A percentile compares a stretch with the other conserved stretches of the same genome.
Conservation (phyloP, 495 filamentous ascomycete species). For the Baudoinia panamericana region DNA sequence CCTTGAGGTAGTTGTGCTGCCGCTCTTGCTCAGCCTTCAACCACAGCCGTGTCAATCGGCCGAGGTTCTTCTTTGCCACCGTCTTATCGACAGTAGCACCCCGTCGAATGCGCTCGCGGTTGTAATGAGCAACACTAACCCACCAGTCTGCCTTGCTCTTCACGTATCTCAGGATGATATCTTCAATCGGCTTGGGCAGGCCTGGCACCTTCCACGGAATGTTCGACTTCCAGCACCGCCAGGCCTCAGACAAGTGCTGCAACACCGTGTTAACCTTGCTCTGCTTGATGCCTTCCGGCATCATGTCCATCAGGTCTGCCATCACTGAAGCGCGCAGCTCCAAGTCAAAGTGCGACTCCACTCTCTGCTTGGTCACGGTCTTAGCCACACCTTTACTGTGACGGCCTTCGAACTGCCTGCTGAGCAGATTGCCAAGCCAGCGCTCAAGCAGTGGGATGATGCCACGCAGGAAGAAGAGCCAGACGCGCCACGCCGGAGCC, state of each 20-base stretch:
- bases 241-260: constrained; percentile 93
- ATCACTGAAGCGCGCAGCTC: constrained; percentile 97
- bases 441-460: constrained; percentile 94
- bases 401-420: constrained; percentile 94
- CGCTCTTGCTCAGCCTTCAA: constrained; percentile 97
- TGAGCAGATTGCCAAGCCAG: constrained; percentile 94
- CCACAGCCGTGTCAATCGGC: constrained; percentile 88
- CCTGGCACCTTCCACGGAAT: constrained; percentile 99
- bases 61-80: constrained; percentile 97
- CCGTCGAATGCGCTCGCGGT: constrained; percentile 87
- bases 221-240: constrained; percentile 99
- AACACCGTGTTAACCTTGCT: constrained; percentile 98
- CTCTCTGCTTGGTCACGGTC: constrained; percentile 97
- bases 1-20: constrained; percentile 99
- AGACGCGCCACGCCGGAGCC: constrained; percentile 97
- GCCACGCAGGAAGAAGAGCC: constrained; percentile 99
- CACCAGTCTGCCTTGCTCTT: constrained; percentile 99
- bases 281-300: constrained; percentile 99
- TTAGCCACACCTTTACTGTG: constrained; percentile 99
- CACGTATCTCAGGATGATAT: constrained; percentile 94
- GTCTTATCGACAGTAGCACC: constrained; percentile 98
- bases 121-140: constrained; percentile 98
- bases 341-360: constrained; percentile 97
- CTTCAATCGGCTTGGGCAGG: constrained; percentile 90
- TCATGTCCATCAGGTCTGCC: constrained; percentile 99